phyloP scores from a whole-genome alignment of 768 basidiomycete species.

The Lanmaoa rubissima region DNA sequence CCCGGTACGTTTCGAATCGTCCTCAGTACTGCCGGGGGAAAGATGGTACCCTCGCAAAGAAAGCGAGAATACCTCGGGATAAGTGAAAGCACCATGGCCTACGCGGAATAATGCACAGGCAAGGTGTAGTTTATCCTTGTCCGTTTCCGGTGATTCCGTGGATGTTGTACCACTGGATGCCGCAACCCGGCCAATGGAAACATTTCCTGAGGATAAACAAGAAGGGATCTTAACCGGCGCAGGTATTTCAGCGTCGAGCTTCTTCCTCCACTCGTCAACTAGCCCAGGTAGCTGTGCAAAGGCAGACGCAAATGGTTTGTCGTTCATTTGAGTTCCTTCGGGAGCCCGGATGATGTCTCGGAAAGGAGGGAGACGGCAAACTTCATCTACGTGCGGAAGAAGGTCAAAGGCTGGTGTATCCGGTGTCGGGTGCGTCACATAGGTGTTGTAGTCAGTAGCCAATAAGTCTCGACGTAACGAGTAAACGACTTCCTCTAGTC shows the following conservation, averaged over 20 bases:
- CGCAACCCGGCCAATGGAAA: not conserved
- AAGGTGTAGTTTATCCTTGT: not conserved
- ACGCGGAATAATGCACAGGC: conserved; percentile 10
- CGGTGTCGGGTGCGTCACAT: not conserved
- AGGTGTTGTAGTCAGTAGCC: not conserved
- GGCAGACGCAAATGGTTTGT: not conserved
- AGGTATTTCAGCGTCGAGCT: conserved; percentile 7
- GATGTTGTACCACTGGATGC: not conserved
- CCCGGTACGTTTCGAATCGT: not conserved
- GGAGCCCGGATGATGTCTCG: not conserved
- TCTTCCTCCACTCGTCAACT: conserved; percentile 4
- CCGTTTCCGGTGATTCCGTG: not conserved
- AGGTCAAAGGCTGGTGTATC: not conserved
- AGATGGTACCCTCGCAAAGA: not conserved
- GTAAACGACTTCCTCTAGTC: not conserved
- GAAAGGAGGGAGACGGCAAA: not conserved
- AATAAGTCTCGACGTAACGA: not conserved
- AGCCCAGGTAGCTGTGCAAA: conserved; percentile 10
- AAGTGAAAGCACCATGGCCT: not conserved
- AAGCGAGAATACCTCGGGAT: not conserved
- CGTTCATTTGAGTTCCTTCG: not conserved
- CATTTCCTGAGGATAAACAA: not conserved
- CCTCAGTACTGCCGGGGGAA: not conserved
- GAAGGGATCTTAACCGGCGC: not conserved
- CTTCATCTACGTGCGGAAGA: not conserved